Conservation (phyloP, 2,329 filamentous ascomycete species). For the Fusarium illudens region DNA sequence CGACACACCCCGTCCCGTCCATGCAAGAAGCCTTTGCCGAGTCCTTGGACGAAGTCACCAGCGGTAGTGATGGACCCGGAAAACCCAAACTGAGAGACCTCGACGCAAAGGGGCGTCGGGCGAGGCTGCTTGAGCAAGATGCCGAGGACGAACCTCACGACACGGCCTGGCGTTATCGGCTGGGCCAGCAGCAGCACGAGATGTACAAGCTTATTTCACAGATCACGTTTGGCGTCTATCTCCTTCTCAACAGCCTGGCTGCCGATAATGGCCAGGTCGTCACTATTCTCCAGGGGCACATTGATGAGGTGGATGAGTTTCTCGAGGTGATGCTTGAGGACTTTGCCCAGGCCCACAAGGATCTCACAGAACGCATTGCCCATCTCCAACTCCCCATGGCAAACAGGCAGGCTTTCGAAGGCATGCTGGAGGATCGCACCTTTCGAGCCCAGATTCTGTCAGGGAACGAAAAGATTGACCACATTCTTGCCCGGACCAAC, state of each 20-base stretch:
- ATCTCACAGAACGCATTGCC: constrained; percentile 81
- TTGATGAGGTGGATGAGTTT: constrained; percentile 93
- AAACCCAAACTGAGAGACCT: constrained; percentile 64
- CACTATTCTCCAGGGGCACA: constrained; percentile 87
- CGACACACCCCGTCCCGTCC: constrained; percentile 72
- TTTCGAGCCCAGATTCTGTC: constrained; percentile 85
- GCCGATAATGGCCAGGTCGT: constrained; percentile 91
- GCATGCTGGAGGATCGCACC: constrained; percentile 83
- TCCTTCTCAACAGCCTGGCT: constrained; percentile 84
- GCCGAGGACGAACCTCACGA: constrained; percentile 76
- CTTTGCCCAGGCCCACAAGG: constrained; percentile 77
- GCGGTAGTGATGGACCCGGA: constrained; percentile 48
- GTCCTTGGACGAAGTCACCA: constrained; percentile 76
- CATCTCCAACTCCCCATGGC: constrained; percentile 84
- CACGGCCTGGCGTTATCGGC: constrained; percentile 77
- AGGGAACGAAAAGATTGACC: constrained; percentile 91
- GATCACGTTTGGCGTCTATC: constrained; percentile 91
- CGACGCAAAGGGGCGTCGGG: constrained; percentile 69
- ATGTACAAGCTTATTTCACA: constrained; percentile 90
- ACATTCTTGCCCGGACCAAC: constrained; percentile 83
- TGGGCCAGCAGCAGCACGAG: constrained; percentile 83
- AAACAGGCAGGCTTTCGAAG: constrained; percentile 83
- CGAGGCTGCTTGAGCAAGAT: constrained; percentile 71
- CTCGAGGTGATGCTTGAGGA: constrained; percentile 87
- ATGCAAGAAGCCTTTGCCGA: constrained; percentile 87